phyloP scores from a whole-genome alignment of 2,329 filamentous ascomycete genomes.

The Colletotrichum eremochloae region DNA sequence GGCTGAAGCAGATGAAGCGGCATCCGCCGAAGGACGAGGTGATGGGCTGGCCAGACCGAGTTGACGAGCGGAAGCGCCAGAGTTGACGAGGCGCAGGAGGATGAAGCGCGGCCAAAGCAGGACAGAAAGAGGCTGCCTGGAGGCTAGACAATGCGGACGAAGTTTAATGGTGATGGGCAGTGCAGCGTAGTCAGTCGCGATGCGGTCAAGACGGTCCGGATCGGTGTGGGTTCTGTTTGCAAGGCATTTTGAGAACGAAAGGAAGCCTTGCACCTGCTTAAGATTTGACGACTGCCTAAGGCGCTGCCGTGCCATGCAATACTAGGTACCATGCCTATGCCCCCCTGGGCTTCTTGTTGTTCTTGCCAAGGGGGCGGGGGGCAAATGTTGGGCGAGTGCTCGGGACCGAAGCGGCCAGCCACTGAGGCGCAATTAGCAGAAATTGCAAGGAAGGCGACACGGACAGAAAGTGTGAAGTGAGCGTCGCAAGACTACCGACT shows the following conservation, averaged over 20 bases:
- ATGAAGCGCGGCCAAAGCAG: constrained; percentile 34
- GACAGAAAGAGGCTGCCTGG: constrained; percentile 17
- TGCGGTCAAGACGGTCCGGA: not conserved
- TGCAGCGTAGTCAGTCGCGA: constrained; percentile 3
- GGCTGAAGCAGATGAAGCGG: not conserved
- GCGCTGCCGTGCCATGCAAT: not conserved
- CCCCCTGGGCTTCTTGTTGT: no score
- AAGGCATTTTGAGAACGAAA: not conserved
- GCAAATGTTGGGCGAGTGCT: not conserved
- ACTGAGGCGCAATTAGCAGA: not conserved
- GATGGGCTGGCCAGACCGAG: not conserved
- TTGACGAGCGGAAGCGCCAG: constrained; percentile 22
- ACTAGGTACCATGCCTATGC: not conserved
- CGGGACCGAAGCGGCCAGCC: not conserved
- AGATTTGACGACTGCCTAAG: not conserved
- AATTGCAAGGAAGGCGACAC: constrained; percentile 4
- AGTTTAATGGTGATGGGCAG: constrained; percentile 10
- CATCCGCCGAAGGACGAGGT: constrained; percentile 5
- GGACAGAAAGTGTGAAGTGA: not conserved
- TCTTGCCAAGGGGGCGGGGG: no score
- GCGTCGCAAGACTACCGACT: not conserved
- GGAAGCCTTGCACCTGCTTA: not conserved
- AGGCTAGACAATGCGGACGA: constrained; percentile 1
- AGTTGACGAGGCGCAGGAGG: constrained; percentile 38
- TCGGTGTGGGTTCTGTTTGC: not conserved